These are phyloP conservation scores for Fusarium brachygibbosum DNA, from an alignment of 2,329 filamentous ascomycete genomes.

Conservation along the genomic window DNA sequence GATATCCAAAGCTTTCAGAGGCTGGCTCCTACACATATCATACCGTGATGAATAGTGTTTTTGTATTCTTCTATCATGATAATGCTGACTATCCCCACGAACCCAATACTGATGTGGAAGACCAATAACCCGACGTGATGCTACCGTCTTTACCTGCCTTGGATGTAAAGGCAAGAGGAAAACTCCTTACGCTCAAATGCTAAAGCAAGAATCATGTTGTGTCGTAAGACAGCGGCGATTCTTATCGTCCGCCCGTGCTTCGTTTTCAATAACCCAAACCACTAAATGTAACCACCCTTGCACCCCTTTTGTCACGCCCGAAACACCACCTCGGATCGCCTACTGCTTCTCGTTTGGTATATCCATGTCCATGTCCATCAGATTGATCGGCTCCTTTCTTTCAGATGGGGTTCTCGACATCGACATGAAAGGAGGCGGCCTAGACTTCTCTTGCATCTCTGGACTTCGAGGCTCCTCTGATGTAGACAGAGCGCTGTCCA, in stretches of 20 bases:
- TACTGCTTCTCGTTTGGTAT: slow-evolving; percentile 46
- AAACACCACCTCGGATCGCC: background rate
- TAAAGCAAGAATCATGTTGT: slow-evolving; percentile 20
- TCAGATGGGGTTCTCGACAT: slow-evolving; percentile 37
- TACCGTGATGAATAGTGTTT: background rate
- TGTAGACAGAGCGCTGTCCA: slow-evolving; percentile 12
- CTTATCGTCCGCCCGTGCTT: background rate
- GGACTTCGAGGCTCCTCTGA: slow-evolving; percentile 51
- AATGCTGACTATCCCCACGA: background rate
- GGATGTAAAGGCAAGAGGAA: slow-evolving; percentile 8
- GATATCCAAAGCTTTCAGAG: background rate
- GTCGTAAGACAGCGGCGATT: background rate
- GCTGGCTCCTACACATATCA: too few relatives aligned
- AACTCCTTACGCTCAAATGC: slow-evolving; percentile 39
- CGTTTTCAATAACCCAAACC: background rate
- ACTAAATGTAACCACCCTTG: background rate
- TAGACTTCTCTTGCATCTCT: slow-evolving; percentile 61
- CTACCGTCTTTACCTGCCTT: background rate
- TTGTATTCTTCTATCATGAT: background rate
- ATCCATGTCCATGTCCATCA: slow-evolving; percentile 60
- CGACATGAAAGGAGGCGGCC: slow-evolving; percentile 48
- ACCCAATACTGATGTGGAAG: background rate
- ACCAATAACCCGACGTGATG: slow-evolving; percentile 12
- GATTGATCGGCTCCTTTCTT: slow-evolving; percentile 42
- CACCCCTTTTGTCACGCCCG: background rate